Evolutionary conservation across 1,284 basidiomycete species (phyloP), one percentile per base, ranked within the genome.

Genomic region (Coniferiporia weirii): DNA sequence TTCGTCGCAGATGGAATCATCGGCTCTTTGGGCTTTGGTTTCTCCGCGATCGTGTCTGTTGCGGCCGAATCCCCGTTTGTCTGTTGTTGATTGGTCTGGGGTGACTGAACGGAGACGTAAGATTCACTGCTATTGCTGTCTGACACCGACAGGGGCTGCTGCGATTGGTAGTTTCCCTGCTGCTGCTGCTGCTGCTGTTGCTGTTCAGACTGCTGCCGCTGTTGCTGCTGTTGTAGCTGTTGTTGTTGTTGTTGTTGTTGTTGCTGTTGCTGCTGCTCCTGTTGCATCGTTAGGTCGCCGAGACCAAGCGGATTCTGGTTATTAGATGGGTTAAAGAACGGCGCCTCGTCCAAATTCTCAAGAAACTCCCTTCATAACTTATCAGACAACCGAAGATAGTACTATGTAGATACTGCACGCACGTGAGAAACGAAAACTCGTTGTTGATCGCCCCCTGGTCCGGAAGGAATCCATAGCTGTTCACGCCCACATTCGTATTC

Each of bases 371-470:
- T 93, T 20, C 49, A 40, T 45, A 15, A 57, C 22, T 43, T 19
- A 17, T 57, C 46, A 56, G 19, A 45, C 54, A 10, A 59, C 34
- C 51, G 36, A 20, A 8, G 19, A 22, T 15, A 13, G 10, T 10
- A n/a, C 10, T 19, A 57, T 8, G 45, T 35, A 13, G 20, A 20
- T 36, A 38, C 3, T 66, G 38, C 38, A 80, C 83, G 65, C 73
- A 89, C 88, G 85, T 89, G 56, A 91, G 78, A 44, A 89, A 85
- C 3, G 89, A 87, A 67, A 92, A 91, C 68, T 92, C 90, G 68
- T 88, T 91, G 43, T 54, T 61, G 6, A 40, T 61, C 17, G 54
- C 48, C 22, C 50, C 44, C 15, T 54, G 10, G 13, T 52, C 47
- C n/a, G 53, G 45, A 34, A 52, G 52, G 57, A 59, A 59, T 34